Conservation (phyloP, 2,329 filamentous ascomycete species). For the Cryphonectria radicalis region DNA sequence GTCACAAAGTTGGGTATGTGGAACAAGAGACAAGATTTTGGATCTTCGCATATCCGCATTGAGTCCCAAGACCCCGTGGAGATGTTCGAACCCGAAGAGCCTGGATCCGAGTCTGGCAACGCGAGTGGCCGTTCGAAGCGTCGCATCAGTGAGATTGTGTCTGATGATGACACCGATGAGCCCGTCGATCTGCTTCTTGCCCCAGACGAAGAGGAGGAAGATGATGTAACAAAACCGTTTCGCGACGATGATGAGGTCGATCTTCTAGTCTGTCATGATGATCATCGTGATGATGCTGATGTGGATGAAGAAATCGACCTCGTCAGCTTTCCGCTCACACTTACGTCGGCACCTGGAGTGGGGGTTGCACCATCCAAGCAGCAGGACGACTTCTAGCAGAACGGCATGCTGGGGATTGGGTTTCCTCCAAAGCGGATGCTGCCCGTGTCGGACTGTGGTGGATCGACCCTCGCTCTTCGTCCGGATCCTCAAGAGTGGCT, state of each 20-base stretch:
- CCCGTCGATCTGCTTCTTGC: neutral
- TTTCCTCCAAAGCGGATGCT: constrained; percentile 18
- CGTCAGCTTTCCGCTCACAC: constrained; percentile 8
- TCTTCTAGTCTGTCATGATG: neutral
- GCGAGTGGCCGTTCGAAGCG: neutral
- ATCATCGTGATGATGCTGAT: neutral
- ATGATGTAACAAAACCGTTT: neutral
- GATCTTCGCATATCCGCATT: constrained; percentile 12
- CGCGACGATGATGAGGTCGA: constrained; percentile 11
- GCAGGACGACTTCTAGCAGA: neutral
- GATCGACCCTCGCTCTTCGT: constrained; percentile 14
- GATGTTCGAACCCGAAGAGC: neutral
- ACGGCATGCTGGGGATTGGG: neutral
- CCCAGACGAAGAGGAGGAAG: neutral
- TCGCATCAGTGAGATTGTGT: neutral
- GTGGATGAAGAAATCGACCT: neutral
- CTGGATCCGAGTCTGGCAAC: neutral
- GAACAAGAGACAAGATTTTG: constrained; percentile 15
- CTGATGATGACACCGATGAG: constrained; percentile 4
- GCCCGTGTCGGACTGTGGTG: neutral
- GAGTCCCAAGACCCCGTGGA: constrained; percentile 16
- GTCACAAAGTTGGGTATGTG: neutral
- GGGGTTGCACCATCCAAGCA: neutral
- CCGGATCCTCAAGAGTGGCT: constrained; percentile 4
- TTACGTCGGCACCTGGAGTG: constrained; percentile 1